Base-by-base conservation (phyloP, 495 filamentous ascomycete genomes). In the Tuber melanosporum region DNA sequence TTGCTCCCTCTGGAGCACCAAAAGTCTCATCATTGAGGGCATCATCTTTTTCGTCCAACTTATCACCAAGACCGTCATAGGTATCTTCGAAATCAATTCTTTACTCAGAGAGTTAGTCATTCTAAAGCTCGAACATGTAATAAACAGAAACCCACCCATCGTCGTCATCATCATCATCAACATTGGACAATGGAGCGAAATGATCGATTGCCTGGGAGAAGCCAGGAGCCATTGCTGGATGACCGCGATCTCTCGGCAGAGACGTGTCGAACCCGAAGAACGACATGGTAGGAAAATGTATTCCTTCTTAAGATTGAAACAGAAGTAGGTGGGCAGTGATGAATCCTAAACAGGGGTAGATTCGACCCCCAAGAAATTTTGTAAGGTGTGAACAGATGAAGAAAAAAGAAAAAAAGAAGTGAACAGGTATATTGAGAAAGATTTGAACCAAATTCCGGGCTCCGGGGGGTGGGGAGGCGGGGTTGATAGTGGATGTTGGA, bases 11-110 rank as follows among this genome's bases (percentile, higher is more conserved):
- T 19, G 83, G 87, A 73, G 84, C 86, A 75, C 95, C 95, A 81
- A 99, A 99, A n/a, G 95, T 99, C 84, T 97, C 96, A 81, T 98
- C 93, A 85, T 99, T 99, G 87, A 98, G 93, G 66, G 88, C 93
- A 86, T 99, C 95, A 80, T 94, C 92, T 26, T 93, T 92, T 82
- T 98, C 94, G 80, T 97, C 92, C 45, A 99, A 89, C 83, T 92
- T 90, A 84, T 97, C 93, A 5, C 94, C 95, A 36, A 98, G 87
- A 3, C 95, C 95, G 85, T 99, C 96, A 84, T 99, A 98, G 44
- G 95, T 98, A 81, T 99, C 95, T 80, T 99, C 95, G 79, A 98
- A 99, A 76, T 98, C 94, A 74, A 98, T 89, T 52, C 90, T 92
- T 79, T 20, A n/a, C 43, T 26, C 47, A 36, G 46, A 62, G 73